Base-by-base conservation (phyloP, 1,284 basidiomycete species). In the Boletus sp. region DNA sequence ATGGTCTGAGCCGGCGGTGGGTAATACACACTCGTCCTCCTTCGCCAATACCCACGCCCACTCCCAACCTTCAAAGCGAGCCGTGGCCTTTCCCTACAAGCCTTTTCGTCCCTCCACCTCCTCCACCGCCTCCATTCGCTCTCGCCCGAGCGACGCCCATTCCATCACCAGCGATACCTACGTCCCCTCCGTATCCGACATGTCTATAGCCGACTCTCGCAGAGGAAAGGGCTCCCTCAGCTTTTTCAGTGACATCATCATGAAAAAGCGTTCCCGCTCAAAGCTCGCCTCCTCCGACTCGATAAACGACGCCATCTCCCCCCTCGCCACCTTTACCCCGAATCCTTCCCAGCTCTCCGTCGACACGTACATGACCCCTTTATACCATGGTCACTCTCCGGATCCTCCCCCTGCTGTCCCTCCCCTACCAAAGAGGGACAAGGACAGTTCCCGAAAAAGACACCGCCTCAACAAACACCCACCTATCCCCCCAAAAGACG, bases 61-160 rank as follows among this genome's bases (percentile, higher is more conserved):
- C 18, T 43, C 20, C 37, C 57, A 58, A 56, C 56, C 58, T 50
- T n/a, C 51, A 54, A 60, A 56, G 51, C 62, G 64, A 16, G 41
- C 63, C 0, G 56, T 63, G 46, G 51, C 70, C 2, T 75, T 80
- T 56, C 59, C 70, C 1, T 71, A 73, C 46, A 80, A 78, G 61
- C 58, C 52, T 27, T 57, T 63, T 51, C 62, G 60, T 24, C 51
- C 73, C 67, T 8, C 73, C 70, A 29, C 72, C 69, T 31, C 75
- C 58, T 64, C 73, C 2, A 63, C 65, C 33, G 68, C 70, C 51
- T 61, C 73, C 12, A 60, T 73, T 18, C 74, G 74, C 48, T 66
- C 73, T 3, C 72, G 75, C 33, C 69, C 68, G 29, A 78, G 77
- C 52, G 80, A 81, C 56, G 74, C 80, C 3, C 74, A 73, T 36